A percentile compares a stretch with the other conserved stretches of the same genome.
Evolutionary conservation across 2,329 filamentous ascomycete genomes (phyloP).

Genomic region (Calonectria pseudoreteaudii): DNA sequence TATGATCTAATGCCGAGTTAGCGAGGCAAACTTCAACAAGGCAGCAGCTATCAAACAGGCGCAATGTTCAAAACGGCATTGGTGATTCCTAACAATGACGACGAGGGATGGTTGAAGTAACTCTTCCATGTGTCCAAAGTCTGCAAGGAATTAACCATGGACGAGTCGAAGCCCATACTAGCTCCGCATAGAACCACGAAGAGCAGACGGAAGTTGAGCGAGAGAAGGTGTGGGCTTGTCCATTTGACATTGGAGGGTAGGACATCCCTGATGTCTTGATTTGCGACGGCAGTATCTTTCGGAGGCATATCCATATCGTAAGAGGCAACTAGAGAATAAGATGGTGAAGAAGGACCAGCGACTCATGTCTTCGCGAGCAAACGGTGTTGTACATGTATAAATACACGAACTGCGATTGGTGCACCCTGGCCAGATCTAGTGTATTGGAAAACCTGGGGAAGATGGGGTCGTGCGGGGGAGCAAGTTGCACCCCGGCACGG

Average conservation of each 20-base stretch:
- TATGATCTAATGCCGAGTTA: not conserved
- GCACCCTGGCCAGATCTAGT: not conserved
- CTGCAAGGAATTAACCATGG: not conserved
- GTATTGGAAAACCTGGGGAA: not conserved
- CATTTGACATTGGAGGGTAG: not conserved
- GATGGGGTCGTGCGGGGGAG: not conserved
- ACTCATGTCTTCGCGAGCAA: not conserved
- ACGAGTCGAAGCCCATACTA: not conserved
- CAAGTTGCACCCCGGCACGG: not conserved
- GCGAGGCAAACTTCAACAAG: not conserved
- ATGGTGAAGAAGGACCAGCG: not conserved
- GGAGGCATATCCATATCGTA: not conserved
- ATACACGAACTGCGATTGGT: not conserved
- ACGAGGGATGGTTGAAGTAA: not conserved
- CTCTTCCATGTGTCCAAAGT: not conserved
- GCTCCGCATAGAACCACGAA: not conserved
- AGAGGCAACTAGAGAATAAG: not conserved
- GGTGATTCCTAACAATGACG: not conserved
- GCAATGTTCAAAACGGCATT: not conserved
- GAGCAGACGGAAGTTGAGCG: not conserved
- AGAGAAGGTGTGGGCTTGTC: not conserved
- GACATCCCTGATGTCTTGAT: not conserved
- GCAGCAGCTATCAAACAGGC: not conserved
- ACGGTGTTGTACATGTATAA: not conserved
- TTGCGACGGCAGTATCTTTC: not conserved